These are phyloP conservation scores for Dipodascopsis uninucleata DNA, from an alignment of 805 yeast genomes.

Conservation along the genomic window DNA sequence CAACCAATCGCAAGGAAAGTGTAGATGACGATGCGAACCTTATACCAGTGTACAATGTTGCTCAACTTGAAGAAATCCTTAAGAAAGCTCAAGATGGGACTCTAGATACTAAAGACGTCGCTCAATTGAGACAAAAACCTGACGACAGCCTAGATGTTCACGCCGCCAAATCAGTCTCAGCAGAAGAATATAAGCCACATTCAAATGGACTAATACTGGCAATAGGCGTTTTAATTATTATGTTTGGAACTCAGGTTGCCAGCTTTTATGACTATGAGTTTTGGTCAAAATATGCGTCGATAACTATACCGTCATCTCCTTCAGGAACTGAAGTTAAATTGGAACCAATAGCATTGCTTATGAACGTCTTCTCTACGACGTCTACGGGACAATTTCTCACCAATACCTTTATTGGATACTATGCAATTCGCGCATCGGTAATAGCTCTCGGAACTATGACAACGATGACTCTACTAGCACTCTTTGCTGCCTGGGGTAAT, in stretches of 20 bases:
- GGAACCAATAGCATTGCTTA: slow-evolving; percentile 4
- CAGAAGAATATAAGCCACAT: too few species aligned
- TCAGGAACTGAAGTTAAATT: slow-evolving; percentile 2
- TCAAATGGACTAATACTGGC: too few species aligned
- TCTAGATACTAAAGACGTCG: too few species aligned
- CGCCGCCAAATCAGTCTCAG: too few species aligned
- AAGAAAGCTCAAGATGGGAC: too few species aligned
- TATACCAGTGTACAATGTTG: too few species aligned
- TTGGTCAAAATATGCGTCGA: slow-evolving; percentile 9
- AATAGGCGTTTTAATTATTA: not conserved
- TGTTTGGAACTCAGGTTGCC: slow-evolving; percentile 1
- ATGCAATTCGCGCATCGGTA: slow-evolving; percentile 11
- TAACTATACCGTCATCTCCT: slow-evolving; percentile 3
- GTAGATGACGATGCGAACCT: too few species aligned
- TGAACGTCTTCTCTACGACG: slow-evolving; percentile 14
- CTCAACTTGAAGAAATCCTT: too few species aligned
- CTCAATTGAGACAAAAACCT: too few species aligned
- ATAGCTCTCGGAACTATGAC: slow-evolving; percentile 12
- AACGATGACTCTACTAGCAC: slow-evolving; percentile 5
- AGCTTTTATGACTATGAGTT: slow-evolving; percentile 3
- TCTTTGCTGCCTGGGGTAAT: slow-evolving; percentile 14
- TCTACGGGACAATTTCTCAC: slow-evolving; percentile 8
- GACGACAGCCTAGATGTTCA: too few species aligned
- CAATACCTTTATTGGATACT: slow-evolving; percentile 15
- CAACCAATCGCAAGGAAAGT: too few species aligned